Conservation (phyloP, 345 rosid genomes). For the Hypericum androsaemum region DNA sequence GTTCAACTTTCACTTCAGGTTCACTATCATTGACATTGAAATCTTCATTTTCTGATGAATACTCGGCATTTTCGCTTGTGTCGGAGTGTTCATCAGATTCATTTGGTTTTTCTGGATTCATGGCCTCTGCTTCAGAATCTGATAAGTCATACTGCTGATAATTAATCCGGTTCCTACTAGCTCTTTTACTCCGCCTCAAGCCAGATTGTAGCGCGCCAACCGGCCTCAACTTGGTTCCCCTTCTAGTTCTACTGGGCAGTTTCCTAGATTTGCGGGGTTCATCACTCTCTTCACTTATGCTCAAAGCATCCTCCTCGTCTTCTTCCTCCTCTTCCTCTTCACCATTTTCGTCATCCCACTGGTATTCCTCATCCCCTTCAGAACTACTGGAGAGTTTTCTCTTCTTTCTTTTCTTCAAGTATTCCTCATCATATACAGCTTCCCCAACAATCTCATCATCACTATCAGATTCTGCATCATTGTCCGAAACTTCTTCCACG, state of each 20-base stretch:
- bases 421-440: conserved; percentile 96
- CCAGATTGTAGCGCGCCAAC: conserved; percentile 71
- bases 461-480: conserved; percentile 72
- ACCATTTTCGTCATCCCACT: conserved; percentile 85
- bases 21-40: conserved; percentile 41
- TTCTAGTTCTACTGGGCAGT: conserved; percentile 54
- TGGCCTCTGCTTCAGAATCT: conserved; percentile 72
- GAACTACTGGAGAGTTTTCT: conserved; percentile 76
- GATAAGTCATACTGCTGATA: conserved; percentile 75
- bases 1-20: conserved; percentile 40
- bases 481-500: conserved; percentile 82
- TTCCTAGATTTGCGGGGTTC: conserved; percentile 60
- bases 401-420: conserved; percentile 75
- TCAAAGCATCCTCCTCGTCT: conserved; percentile 69
- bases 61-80: conserved; percentile 52
- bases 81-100: conserved; percentile 50
- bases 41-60: conserved; percentile 49
- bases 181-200: conserved; percentile 90
- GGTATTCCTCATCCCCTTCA: conserved; percentile 94
- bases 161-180: conserved; percentile 59
- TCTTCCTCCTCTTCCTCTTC: conserved; percentile 81
- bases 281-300: conserved; percentile 75
- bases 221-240: conserved; percentile 68
- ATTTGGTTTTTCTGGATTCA: conserved; percentile 40
- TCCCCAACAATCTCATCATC: conserved; percentile 99